Conservation (phyloP, 2,329 filamentous ascomycete genomes). For the Cladosporium sp. region DNA sequence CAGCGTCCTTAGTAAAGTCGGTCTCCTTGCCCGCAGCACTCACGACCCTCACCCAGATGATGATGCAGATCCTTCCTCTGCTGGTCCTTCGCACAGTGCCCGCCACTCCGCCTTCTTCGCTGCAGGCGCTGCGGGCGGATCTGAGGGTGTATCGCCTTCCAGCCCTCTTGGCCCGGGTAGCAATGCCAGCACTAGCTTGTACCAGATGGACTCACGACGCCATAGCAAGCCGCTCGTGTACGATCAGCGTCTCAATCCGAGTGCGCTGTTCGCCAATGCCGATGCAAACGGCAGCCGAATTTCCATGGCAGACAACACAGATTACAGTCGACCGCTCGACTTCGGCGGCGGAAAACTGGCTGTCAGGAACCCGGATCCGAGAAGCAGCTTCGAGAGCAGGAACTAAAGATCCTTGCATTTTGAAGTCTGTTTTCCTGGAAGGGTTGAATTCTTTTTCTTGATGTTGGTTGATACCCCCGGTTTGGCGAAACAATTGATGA, state of each 20-base stretch:
- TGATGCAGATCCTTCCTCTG: slow-evolving; percentile 19
- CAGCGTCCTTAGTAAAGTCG: slow-evolving; percentile 47
- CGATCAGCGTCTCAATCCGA: slow-evolving; percentile 47
- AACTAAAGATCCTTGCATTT: not conserved
- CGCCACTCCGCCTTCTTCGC: slow-evolving; percentile 31
- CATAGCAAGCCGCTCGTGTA: slow-evolving; percentile 44
- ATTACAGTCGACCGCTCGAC: slow-evolving; percentile 41
- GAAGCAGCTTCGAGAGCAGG: slow-evolving; percentile 25
- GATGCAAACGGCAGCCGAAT: slow-evolving; percentile 43
- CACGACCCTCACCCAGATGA: not conserved
- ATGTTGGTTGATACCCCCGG: slow-evolving; percentile 2
- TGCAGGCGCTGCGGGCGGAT: slow-evolving; percentile 20
- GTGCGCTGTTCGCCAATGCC: slow-evolving; percentile 40
- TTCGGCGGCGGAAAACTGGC: slow-evolving; percentile 33
- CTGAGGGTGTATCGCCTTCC: slow-evolving; percentile 26
- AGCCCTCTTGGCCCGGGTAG: slow-evolving; percentile 24
- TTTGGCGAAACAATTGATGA: not conserved
- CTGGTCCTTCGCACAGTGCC: slow-evolving; percentile 24
- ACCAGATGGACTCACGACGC: slow-evolving; percentile 20
- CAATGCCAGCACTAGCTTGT: slow-evolving; percentile 9
- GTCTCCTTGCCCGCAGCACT: slow-evolving; percentile 34
- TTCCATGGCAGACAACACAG: slow-evolving; percentile 45
- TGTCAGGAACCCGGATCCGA: slow-evolving; percentile 35
- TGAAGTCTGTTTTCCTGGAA: not conserved
- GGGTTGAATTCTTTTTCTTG: not conserved